Percentiles rank a stretch among this genome's conserved stretches.
Conservation (phyloP, 495 filamentous ascomycete genomes). For the Trichoderma virens region DNA sequence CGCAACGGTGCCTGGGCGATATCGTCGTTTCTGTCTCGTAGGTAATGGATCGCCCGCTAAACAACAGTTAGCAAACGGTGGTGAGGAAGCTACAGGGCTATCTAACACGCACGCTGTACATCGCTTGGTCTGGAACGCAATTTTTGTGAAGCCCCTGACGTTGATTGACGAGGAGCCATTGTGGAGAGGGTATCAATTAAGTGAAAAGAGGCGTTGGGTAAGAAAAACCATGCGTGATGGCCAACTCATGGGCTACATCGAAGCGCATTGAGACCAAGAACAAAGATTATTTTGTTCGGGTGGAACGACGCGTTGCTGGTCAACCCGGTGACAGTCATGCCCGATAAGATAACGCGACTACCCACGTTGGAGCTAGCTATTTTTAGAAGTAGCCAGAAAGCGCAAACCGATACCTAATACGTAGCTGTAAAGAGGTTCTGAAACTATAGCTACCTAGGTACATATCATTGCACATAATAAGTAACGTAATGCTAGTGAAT, state of each 20-base stretch:
- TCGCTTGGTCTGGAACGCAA: neutral
- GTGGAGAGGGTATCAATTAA: neutral
- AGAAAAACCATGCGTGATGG: neutral
- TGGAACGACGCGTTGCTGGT: neutral
- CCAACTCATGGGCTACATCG: neutral
- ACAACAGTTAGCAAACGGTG: neutral
- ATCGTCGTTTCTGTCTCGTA: constrained; percentile 33
- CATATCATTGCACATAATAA: too few relatives aligned
- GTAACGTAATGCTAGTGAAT: too few relatives aligned
- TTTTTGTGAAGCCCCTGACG: neutral
- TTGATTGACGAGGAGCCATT: constrained; percentile 2
- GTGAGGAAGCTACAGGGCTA: neutral
- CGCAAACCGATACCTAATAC: neutral
- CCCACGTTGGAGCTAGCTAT: neutral
- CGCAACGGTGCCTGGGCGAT: constrained; percentile 58
- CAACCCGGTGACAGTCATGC: neutral
- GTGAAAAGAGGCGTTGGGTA: neutral
- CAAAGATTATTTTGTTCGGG: neutral
- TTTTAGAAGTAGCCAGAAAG: neutral
- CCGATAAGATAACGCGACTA: neutral
- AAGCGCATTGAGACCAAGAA: neutral
- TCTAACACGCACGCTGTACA: neutral
- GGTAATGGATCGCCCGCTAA: constrained; percentile 10
- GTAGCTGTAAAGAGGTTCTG: too few relatives aligned
- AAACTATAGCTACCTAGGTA: too few relatives aligned